Conservation (phyloP, 371 early-diverging fungal species). For the Rhizomucor miehei region DNA sequence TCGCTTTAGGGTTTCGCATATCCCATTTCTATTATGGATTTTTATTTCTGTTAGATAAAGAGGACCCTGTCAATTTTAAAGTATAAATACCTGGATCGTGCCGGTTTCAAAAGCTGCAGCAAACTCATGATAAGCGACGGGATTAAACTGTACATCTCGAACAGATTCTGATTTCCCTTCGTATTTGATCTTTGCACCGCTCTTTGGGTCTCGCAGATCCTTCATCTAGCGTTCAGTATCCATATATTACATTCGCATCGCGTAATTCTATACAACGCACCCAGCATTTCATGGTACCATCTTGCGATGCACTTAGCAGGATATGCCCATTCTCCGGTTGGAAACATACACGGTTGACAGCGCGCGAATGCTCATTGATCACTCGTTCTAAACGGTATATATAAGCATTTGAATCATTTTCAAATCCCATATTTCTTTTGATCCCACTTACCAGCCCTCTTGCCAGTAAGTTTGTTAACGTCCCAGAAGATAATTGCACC, state of each 20-base stretch:
- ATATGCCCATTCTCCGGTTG: slow-evolving; percentile 68
- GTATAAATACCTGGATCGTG: slow-evolving; percentile 77
- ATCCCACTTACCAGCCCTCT: slow-evolving; percentile 33
- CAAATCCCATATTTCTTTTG: no score
- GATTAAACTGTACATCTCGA: slow-evolving; percentile 84
- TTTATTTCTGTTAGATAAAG: no score
- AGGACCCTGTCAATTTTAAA: no score
- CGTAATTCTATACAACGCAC: slow-evolving; percentile 32
- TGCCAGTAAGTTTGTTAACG: slow-evolving; percentile 46
- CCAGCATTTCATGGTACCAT: slow-evolving; percentile 81
- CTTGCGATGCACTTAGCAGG: slow-evolving; percentile 80
- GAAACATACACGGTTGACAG: slow-evolving; percentile 79
- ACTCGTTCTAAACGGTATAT: slow-evolving; percentile 49
- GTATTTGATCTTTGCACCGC: slow-evolving; percentile 53
- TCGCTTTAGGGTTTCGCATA: slow-evolving; percentile 60
- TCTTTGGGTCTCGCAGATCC: slow-evolving; percentile 70
- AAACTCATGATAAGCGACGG: slow-evolving; percentile 61
- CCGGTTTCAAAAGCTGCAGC: slow-evolving; percentile 90
- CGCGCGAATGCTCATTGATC: slow-evolving; percentile 75
- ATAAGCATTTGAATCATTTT: not conserved
- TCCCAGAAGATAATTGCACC: slow-evolving; percentile 80
- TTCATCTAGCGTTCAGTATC: slow-evolving; percentile 12
- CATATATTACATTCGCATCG: no score
- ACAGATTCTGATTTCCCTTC: slow-evolving; percentile 83
- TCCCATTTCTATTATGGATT: slow-evolving; percentile 75